Conservation (phyloP, 2,329 filamentous ascomycete species). For the Phialophora tarda region DNA sequence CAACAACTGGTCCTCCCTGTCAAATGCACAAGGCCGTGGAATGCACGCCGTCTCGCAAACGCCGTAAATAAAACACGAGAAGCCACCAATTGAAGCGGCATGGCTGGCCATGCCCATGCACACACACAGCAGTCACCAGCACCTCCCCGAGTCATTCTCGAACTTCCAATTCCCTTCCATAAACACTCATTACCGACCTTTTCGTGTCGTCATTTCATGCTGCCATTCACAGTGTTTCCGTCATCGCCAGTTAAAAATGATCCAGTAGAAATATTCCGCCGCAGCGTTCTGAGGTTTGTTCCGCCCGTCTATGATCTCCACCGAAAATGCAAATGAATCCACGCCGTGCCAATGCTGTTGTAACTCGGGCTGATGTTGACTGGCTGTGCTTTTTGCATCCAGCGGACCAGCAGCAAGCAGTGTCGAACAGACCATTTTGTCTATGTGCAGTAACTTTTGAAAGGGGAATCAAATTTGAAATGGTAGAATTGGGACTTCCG, state of each 20-base stretch:
- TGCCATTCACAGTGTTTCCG: conserved; percentile 3
- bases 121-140: not conserved
- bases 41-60: not conserved
- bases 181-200: not conserved
- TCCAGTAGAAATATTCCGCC: conserved; percentile 11
- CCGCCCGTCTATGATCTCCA: conserved; percentile 12
- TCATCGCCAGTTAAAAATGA: conserved; percentile 11
- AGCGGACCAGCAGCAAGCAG: conserved; percentile 1
- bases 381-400: not conserved
- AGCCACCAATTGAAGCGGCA: not conserved
- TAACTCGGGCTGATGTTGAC: conserved; percentile 1
- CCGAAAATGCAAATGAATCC: conserved; percentile 27
- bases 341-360: conserved; percentile 26
- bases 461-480: not conserved
- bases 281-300: not conserved
- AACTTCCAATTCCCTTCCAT: conserved; percentile 11
- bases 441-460: conserved; percentile 26
- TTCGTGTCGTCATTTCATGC: conserved; percentile 9
- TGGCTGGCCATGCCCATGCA: not conserved
- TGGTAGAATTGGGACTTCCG: conserved; percentile 1
- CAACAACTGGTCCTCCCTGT: not conserved
- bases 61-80: not conserved
- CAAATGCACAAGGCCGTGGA: not conserved
- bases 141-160: conserved; percentile 1
- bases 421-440: conserved; percentile 5